A percentile compares a stretch with the other conserved stretches of the same genome.
phyloP scores from a whole-genome alignment of 1,284 basidiomycete species.

The Phenoliferia sp. region DNA sequence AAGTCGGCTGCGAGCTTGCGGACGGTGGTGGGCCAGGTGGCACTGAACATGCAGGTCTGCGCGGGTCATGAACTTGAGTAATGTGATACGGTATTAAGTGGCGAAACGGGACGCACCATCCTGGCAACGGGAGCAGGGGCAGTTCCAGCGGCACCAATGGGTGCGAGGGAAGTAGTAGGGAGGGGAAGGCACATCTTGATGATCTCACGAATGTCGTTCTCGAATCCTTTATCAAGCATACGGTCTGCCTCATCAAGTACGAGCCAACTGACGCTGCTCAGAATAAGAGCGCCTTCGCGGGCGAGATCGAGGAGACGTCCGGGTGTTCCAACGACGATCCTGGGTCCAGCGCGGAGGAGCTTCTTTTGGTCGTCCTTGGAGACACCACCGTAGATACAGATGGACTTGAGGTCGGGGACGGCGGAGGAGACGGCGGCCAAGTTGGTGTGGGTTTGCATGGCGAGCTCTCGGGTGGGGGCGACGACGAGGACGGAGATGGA shows the following conservation, averaged over 20 bases:
- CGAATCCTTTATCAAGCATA: slow-evolving; percentile 98
- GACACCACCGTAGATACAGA: slow-evolving; percentile 89
- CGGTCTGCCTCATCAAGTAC: slow-evolving; percentile 97
- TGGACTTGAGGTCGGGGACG: slow-evolving; percentile 64
- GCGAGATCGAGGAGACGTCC: slow-evolving; percentile 88
- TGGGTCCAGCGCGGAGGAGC: slow-evolving; percentile 55
- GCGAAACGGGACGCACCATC: slow-evolving; percentile 8
- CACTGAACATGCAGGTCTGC: slow-evolving; percentile 62
- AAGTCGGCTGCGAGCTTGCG: slow-evolving; percentile 87
- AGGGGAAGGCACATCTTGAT: slow-evolving; percentile 65
- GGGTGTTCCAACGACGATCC: slow-evolving; percentile 89
- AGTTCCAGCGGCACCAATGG: slow-evolving; percentile 47
- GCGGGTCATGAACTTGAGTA: not conserved
- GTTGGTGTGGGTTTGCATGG: slow-evolving; percentile 88
- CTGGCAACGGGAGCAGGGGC: slow-evolving; percentile 13
- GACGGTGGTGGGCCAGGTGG: slow-evolving; percentile 98
- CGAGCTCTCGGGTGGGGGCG: slow-evolving; percentile 89
- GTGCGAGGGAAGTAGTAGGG: slow-evolving; percentile 15
- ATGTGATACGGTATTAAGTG: too few relatives aligned
- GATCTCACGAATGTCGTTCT: slow-evolving; percentile 93
- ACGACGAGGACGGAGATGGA: slow-evolving; percentile 73
- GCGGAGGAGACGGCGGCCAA: slow-evolving; percentile 70
- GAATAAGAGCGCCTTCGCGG: slow-evolving; percentile 73
- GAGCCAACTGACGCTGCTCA: slow-evolving; percentile 79
- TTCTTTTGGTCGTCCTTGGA: slow-evolving; percentile 77